These are phyloP conservation scores for Pascua sp. DNA, from an alignment of 1,284 basidiomycete genomes.

Conservation along the genomic window DNA sequence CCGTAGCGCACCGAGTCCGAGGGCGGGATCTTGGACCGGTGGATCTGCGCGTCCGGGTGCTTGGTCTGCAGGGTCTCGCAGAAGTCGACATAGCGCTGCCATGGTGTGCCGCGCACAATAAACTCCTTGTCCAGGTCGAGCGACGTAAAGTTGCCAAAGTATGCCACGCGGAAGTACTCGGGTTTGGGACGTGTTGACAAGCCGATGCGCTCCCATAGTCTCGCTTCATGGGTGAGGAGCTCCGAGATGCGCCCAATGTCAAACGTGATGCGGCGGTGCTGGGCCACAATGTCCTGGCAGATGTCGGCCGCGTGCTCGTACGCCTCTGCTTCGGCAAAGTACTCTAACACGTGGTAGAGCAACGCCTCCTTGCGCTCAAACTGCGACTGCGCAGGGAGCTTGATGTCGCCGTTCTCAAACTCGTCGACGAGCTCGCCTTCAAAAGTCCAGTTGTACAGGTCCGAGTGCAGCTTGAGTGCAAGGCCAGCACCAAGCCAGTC, in stretches of 20 bases:
- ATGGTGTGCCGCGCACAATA: constrained; percentile 40
- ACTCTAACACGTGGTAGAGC: constrained; percentile 78
- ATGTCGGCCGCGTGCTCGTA: constrained; percentile 93
- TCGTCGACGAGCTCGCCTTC: constrained; percentile 68
- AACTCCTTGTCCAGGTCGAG: constrained; percentile 46
- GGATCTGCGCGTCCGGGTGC: constrained; percentile 77
- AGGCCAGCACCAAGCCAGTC: constrained; percentile 90
- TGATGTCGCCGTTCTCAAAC: constrained; percentile 68
- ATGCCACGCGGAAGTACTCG: constrained; percentile 80
- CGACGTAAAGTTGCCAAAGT: constrained; percentile 43
- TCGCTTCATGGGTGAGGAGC: constrained; percentile 77
- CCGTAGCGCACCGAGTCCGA: constrained; percentile 75
- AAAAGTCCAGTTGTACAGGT: constrained; percentile 85
- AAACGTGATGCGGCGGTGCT: constrained; percentile 81
- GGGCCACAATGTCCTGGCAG: constrained; percentile 79
- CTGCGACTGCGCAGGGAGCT: constrained; percentile 84
- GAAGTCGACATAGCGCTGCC: constrained; percentile 45
- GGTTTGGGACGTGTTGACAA: constrained; percentile 76
- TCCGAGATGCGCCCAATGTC: constrained; percentile 81
- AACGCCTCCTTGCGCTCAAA: constrained; percentile 92
- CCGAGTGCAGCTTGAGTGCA: constrained; percentile 87
- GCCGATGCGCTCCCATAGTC: constrained; percentile 76
- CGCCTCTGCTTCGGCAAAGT: constrained; percentile 88
- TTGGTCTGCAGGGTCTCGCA: constrained; percentile 91
- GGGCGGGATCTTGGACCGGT: constrained; percentile 72